Base-by-base conservation (phyloP, 257 asterid genomes). In the Mentha longifolia region DNA sequence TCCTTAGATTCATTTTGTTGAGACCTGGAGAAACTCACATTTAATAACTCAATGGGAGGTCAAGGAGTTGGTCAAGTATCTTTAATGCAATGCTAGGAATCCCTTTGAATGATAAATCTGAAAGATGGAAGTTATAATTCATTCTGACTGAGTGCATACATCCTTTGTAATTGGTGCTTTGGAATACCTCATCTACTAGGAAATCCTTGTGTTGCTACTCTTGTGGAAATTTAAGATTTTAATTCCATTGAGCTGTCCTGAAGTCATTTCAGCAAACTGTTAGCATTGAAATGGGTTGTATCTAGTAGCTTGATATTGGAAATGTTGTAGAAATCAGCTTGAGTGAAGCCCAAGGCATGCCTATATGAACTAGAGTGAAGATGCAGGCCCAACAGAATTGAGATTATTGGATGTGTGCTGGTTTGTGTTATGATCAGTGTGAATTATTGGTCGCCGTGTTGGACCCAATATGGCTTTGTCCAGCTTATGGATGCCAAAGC, bases 1-100 rank as follows among this genome's bases (percentile, higher is more conserved):
- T 50, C 61, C 16, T 55, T 37, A 19, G 37, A 45, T 68, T 67
- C 41, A 16, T 56, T 50, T 16, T 45, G 47, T 41, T 33, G 30
- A 37, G 19, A 35, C 46, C 71, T 52, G 37, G 30, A 57, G 42
- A 57, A 8, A 60, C 20, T 28, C 43, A 55, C 49, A 35, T 58
- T 47, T 46, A 52, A 17, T 12, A 25, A 60, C 33, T 15, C 14
- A 46, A 16, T 17, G 59, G 58, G 19, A 45, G 58, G 39, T 75
- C 52, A 63, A 45, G 41, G 33, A 74, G 3, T 47, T 35, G 45
- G 19, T 60, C 42, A 50, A 57, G 72, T 33, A 61, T 31, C 45
- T n/a, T 14, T 31, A 31, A 11, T 16, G 33, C 20, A 37, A 20
- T 61, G 33, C 11, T 61, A 39, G 65, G 35, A 61, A 37, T 28